Conservation (phyloP, 805 yeast species). For the Candida berthetii region DNA sequence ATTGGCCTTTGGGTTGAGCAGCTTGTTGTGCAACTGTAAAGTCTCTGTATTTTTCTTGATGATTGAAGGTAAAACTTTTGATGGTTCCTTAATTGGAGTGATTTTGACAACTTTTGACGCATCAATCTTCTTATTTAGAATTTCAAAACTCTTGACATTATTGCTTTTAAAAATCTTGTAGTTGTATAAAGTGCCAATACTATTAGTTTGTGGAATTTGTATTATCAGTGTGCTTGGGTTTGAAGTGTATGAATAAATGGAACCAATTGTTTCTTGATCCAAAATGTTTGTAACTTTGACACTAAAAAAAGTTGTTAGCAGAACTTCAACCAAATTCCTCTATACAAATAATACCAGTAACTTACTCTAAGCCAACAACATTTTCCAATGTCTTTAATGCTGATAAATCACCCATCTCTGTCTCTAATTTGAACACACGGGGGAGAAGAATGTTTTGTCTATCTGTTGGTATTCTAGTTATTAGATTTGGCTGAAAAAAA, state of each 20-base stretch:
- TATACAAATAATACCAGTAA: too few relatives aligned
- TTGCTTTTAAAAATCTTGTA: constrained; percentile 51
- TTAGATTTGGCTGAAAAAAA: too few relatives aligned
- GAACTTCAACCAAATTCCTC: constrained; percentile 7
- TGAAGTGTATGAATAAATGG: constrained; percentile 55
- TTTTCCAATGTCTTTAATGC: constrained; percentile 6
- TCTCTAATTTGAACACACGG: neutral
- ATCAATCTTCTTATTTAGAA: constrained; percentile 32
- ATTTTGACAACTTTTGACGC: constrained; percentile 11
- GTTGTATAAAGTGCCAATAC: constrained; percentile 11
- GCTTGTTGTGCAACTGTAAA: constrained; percentile 16
- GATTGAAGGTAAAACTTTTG: constrained; percentile 8
- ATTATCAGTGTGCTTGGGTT: constrained; percentile 27
- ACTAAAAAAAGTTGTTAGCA: constrained; percentile 19
- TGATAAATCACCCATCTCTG: constrained; percentile 3
- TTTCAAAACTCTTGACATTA: constrained; percentile 48
- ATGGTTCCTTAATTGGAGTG: constrained; percentile 6
- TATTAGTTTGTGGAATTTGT: constrained; percentile 6
- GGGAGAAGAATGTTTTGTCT: neutral
- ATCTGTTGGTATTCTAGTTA: too few relatives aligned
- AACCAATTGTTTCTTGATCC: constrained; percentile 54
- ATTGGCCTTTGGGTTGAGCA: constrained; percentile 29
- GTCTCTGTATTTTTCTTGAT: constrained; percentile 13
- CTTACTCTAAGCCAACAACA: constrained; percentile 9
- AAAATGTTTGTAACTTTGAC: constrained; percentile 56